Base-by-base conservation (phyloP, 495 filamentous ascomycete genomes). In the Penicillium flavigenum region DNA sequence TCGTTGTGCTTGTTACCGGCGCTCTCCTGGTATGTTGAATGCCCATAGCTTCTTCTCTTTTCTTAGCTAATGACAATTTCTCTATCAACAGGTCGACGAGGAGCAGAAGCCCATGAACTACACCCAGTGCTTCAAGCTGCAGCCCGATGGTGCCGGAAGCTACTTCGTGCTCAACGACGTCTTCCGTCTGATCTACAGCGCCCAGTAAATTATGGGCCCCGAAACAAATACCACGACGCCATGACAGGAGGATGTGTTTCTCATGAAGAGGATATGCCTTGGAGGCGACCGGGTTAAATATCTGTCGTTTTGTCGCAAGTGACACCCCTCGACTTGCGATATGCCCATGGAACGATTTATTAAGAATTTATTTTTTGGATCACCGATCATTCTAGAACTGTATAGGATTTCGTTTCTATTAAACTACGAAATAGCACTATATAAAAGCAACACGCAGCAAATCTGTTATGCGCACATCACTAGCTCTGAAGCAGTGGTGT, bases 131-230 rank as follows among this genome's bases (percentile, higher is more conserved):
- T 98, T 96, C 81, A 88, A 92, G 63, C 84, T 97, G 45, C 69
- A 81, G 58, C 87, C 86, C 36, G 88, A 92, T 27, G 76, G 73
- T n/a, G 11, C 62, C 26, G 88, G 85, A 43, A 84, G 79, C 73
- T 96, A 86, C 79, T 96, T 83, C 69, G 86, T 97, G 66, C 86
- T 85, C 76, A 96, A 96, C 79, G 92, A 98, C 69, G 76, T 96
- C 74, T 97, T 96, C 84, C 86, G 86, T 63, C 80, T 98, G 56
- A 80, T 92, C 60, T 92, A 89, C 75, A 59, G 61, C 54, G 67
- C 66, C 36, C 31, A 55, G 29, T 63, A 65, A 60, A 52, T 57
- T 36, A 29, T 45, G 16, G 36, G 32, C 7, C 49, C 4, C 38
- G 44, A 54, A 31, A 56, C 43, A 41, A 57, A 42, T 47, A 51